A percentile compares a stretch with the other conserved stretches of the same genome.
These are phyloP conservation scores for Paramecium octaurelia DNA, from an alignment of 73 alveolate genomes.

Conservation along the genomic window DNA sequence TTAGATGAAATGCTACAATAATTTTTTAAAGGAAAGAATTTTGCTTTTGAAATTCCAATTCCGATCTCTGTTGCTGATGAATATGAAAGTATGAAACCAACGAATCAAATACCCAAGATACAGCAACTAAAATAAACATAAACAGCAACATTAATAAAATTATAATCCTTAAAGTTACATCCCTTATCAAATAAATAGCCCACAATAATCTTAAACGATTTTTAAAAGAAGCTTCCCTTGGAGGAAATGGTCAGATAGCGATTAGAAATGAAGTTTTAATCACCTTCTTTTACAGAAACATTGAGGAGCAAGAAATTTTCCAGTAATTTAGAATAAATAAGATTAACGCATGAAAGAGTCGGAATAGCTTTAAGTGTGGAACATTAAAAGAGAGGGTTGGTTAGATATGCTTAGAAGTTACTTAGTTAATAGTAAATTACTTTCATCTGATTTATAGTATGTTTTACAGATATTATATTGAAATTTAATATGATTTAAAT, in stretches of 20 bases:
- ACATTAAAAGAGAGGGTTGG: neutral
- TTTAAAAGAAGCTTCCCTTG: neutral
- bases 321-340: neutral
- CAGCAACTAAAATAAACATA: neutral
- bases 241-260: neutral
- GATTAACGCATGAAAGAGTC: neutral
- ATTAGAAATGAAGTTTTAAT: neutral
- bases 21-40: constrained; percentile 6
- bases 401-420: constrained; percentile 8
- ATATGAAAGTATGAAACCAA: neutral
- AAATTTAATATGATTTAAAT: neutral
- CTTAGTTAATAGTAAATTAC: neutral
- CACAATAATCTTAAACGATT: neutral
- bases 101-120: neutral
- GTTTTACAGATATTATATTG: neutral
- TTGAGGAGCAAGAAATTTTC: neutral
- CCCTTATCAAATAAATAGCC: neutral
- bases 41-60: neutral
- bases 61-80: neutral
- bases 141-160: neutral
- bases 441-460: neutral
- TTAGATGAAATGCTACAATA: neutral
- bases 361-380: constrained; percentile 4
- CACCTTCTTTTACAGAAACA: neutral
- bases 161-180: neutral